A percentile compares a stretch with the other conserved stretches of the same genome.
Evolutionary conservation across 768 basidiomycete species (phyloP).

Genomic region (Mycena amicta): DNA sequence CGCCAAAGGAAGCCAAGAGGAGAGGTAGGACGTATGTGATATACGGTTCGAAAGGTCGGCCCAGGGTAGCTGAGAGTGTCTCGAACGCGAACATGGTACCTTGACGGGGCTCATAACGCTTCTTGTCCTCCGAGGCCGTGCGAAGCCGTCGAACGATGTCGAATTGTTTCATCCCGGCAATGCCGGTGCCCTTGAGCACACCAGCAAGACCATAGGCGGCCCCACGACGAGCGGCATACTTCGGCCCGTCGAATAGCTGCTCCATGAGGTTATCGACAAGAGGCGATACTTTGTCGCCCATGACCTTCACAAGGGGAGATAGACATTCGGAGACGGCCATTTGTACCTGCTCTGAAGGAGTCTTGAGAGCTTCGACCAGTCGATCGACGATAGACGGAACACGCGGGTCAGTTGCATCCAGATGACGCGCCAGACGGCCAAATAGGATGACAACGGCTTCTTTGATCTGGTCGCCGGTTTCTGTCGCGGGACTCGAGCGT

Average conservation of each 20-base stretch:
- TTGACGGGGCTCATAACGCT: slow-evolving; percentile 82
- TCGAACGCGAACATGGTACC: slow-evolving; percentile 96
- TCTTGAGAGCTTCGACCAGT: slow-evolving; percentile 86
- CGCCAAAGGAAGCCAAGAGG: slow-evolving; percentile 84
- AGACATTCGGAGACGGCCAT: slow-evolving; percentile 96
- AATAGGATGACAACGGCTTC: slow-evolving; percentile 95
- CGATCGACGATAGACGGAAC: slow-evolving; percentile 83
- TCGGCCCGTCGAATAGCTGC: slow-evolving; percentile 75
- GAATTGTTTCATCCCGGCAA: slow-evolving; percentile 83
- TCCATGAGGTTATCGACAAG: slow-evolving; percentile 80
- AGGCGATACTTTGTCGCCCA: slow-evolving; percentile 57
- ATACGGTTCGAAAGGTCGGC: slow-evolving; percentile 93
- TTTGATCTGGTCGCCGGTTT: slow-evolving; percentile 84
- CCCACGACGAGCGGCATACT: slow-evolving; percentile 94
- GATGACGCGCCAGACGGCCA: slow-evolving; percentile 87
- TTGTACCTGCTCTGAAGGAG: slow-evolving; percentile 95
- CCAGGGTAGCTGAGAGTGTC: slow-evolving; percentile 83
- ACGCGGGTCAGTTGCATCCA: slow-evolving; percentile 74
- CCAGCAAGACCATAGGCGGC: slow-evolving; percentile 97
- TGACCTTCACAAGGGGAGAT: slow-evolving; percentile 77
- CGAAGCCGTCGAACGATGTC: slow-evolving; percentile 74
- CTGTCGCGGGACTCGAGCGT: slow-evolving; percentile 56
- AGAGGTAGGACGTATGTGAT: slow-evolving; percentile 81
- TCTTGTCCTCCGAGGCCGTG: slow-evolving; percentile 85
- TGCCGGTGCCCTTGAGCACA: slow-evolving; percentile 87